Evolutionary conservation across 116 monocot species (phyloP).

Genomic region (Iris pallida): DNA sequence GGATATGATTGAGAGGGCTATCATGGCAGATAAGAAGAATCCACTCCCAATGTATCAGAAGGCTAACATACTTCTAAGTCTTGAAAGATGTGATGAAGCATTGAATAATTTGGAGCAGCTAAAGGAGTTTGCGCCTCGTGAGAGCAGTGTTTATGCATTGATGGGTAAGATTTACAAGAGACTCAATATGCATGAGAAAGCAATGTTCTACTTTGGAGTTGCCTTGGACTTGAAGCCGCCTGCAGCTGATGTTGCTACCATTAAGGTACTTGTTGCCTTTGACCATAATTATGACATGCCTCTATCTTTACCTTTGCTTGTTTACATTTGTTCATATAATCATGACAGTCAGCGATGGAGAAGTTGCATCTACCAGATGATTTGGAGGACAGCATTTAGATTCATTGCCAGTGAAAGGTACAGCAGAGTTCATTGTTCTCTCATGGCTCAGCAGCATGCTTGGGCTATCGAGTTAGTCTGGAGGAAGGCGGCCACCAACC

Average conservation of each 20-base stretch:
- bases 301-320: background rate
- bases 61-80: constrained; percentile 62
- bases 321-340: background rate
- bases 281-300: too few relatives aligned
- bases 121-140: constrained; percentile 62
- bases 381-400: constrained; percentile 53
- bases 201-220: constrained; percentile 89
- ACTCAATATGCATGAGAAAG: constrained; percentile 74
- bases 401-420: background rate
- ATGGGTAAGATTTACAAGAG: constrained; percentile 94
- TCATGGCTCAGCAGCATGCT: constrained; percentile 9
- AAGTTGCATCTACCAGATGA: constrained; percentile 92
- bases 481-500: background rate
- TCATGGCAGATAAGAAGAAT: constrained; percentile 76
- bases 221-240: constrained; percentile 93
- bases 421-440: background rate
- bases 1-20: constrained; percentile 76
- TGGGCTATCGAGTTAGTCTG: constrained; percentile 12
- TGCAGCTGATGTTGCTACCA: constrained; percentile 70
- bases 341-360: constrained; percentile 80
- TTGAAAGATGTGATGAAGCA: constrained; percentile 78
- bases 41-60: constrained; percentile 91
- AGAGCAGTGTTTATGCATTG: constrained; percentile 87
- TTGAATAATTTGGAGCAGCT: constrained; percentile 67
- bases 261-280: constrained; percentile 50